A percentile compares a stretch with the other conserved stretches of the same genome.
Conservation (phyloP, 495 filamentous ascomycete species). For the Saxophila tyrrhenica region DNA sequence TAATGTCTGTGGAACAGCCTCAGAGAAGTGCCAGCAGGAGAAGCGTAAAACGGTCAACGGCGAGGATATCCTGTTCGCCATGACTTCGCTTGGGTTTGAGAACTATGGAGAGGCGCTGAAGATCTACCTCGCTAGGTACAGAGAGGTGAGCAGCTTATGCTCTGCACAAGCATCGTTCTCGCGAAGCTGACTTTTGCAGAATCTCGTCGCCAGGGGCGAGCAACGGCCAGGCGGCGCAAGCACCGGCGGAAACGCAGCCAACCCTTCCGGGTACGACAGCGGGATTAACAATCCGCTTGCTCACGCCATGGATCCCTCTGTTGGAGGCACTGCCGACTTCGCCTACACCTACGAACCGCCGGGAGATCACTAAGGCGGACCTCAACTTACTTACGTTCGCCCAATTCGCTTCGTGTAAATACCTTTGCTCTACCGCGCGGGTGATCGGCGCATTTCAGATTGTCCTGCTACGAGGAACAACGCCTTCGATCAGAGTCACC, state of each 20-base stretch:
- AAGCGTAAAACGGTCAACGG: constrained; percentile 99
- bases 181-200: no score
- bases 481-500: neutral
- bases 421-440: neutral
- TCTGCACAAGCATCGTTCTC: no score
- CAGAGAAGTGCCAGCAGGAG: constrained; percentile 98
- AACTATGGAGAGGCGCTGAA: constrained; percentile 97
- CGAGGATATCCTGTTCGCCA: constrained; percentile 95
- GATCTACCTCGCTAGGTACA: constrained; percentile 94
- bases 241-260: constrained; percentile 16
- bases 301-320: constrained; percentile 26
- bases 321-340: constrained; percentile 26
- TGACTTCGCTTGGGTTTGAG: constrained; percentile 98
- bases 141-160: constrained; percentile 97
- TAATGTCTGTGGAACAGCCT: constrained; percentile 47
- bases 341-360: constrained; percentile 18
- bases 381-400: no score
- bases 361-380: constrained; percentile 9
- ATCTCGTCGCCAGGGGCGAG: constrained; percentile 28
- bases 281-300: constrained; percentile 25
- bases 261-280: constrained; percentile 19
- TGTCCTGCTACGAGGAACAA: neutral
- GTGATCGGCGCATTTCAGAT: neutral
- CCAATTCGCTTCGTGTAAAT: neutral
- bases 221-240: constrained; percentile 24